Evolutionary conservation across 228 moss, liverwort and hornwort genomes (phyloP).

Genomic region (Sphagnum fallax): DNA sequence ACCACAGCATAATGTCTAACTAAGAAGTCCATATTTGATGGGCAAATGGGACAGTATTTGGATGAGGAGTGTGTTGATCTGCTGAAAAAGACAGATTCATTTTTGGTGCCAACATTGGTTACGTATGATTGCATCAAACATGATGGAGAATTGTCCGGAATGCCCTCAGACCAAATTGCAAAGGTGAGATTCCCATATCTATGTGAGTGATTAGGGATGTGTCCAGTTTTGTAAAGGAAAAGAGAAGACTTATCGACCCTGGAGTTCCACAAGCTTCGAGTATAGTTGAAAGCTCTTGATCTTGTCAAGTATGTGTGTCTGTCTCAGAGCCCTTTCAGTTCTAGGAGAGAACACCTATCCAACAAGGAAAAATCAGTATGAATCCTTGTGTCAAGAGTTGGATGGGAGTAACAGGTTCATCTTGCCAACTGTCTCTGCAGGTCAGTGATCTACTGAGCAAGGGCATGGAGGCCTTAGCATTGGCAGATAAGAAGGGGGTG

Average conservation of each 20-base stretch:
- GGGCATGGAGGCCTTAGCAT: constrained; percentile 39
- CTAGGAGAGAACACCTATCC: no score
- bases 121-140: constrained; percentile 54
- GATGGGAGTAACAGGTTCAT: neutral
- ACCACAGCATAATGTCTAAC: neutral
- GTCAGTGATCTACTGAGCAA: constrained; percentile 41
- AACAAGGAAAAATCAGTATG: no score
- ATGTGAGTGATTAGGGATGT: no score
- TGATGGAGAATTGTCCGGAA: constrained; percentile 40
- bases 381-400: no score
- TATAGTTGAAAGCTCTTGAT: neutral
- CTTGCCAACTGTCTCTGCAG: constrained; percentile 6
- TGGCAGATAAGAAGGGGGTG: constrained; percentile 42
- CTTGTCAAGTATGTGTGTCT: neutral
- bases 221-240: no score
- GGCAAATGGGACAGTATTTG: constrained; percentile 22
- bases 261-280: neutral
- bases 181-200: constrained; percentile 18
- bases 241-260: no score
- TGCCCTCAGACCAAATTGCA: constrained; percentile 43
- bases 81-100: constrained; percentile 26
- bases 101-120: constrained; percentile 58
- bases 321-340: neutral
- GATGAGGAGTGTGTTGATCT: constrained; percentile 49
- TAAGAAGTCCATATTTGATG: neutral